Evolutionary conservation across 1,284 basidiomycete species (phyloP).

Genomic region (Irpex sp.): DNA sequence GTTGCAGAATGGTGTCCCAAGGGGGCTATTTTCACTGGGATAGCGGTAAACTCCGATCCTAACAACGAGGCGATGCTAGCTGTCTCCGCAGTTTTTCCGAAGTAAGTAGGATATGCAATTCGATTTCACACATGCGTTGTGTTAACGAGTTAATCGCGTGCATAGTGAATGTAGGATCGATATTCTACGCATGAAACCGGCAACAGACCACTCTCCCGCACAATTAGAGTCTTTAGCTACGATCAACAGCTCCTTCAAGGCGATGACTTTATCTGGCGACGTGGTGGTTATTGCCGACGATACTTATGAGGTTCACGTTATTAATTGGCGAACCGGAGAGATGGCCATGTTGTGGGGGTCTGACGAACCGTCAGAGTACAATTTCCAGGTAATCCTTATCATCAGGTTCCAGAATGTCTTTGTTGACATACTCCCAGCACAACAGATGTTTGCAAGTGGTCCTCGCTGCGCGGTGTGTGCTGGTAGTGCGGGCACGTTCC

Average conservation of each 20-base stretch:
- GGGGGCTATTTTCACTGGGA: slow-evolving; percentile 57
- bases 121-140: slow-evolving; percentile 1
- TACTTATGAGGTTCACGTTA: slow-evolving; percentile 52
- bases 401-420: slow-evolving; percentile 19
- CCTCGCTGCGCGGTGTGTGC: slow-evolving; percentile 52
- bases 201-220: neutral
- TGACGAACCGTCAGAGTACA: slow-evolving; percentile 35
- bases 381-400: slow-evolving; percentile 44
- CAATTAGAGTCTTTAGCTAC: slow-evolving; percentile 22
- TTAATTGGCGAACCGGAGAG: slow-evolving; percentile 57
- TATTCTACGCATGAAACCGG: slow-evolving; percentile 24
- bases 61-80: slow-evolving; percentile 55
- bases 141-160: neutral
- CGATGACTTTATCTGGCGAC: slow-evolving; percentile 55
- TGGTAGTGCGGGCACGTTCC: slow-evolving; percentile 66
- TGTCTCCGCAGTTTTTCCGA: slow-evolving; percentile 44
- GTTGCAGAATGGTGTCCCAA: slow-evolving; percentile 60
- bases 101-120: slow-evolving; percentile 22
- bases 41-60: slow-evolving; percentile 55
- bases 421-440: slow-evolving; percentile 28
- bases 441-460: slow-evolving; percentile 62
- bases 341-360: slow-evolving; percentile 54
- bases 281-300: slow-evolving; percentile 63
- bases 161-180: slow-evolving; percentile 29
- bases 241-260: slow-evolving; percentile 49